Conservation (phyloP, 2,329 filamentous ascomycete genomes). For the Scytalidium sp. region DNA sequence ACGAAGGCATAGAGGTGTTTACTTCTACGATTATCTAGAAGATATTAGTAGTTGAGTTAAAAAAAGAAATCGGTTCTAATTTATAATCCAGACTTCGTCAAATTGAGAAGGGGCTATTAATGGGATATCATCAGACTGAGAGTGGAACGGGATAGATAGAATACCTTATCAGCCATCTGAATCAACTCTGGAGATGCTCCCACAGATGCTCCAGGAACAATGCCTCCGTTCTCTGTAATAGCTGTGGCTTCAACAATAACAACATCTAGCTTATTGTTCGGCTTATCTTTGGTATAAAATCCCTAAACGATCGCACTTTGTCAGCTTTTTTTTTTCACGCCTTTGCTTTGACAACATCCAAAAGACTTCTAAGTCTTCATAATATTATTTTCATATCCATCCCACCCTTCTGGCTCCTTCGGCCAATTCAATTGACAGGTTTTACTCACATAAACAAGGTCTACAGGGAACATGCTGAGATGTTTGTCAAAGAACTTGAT, state of each 20-base stretch:
- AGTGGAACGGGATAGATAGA: too few relatives aligned
- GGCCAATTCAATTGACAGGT: neutral
- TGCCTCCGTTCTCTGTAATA: constrained; percentile 85
- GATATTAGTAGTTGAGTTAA: neutral
- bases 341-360: neutral
- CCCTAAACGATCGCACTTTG: constrained; percentile 44
- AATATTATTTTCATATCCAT: neutral
- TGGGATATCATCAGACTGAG: too few relatives aligned
- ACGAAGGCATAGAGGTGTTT: constrained; percentile 80
- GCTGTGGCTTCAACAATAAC: constrained; percentile 82
- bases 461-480: constrained; percentile 85
- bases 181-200: constrained; percentile 83
- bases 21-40: constrained; percentile 79
- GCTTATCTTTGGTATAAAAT: constrained; percentile 79
- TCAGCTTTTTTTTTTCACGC: constrained; percentile 5
- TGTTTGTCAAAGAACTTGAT: constrained; percentile 96
- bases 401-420: neutral
- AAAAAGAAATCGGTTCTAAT: too few relatives aligned
- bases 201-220: constrained; percentile 82
- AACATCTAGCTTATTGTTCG: constrained; percentile 70
- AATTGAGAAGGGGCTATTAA: too few relatives aligned
- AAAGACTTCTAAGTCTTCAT: too few relatives aligned
- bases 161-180: constrained; percentile 82
- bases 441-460: constrained; percentile 69
- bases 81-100: too few relatives aligned